These are phyloP conservation scores for Carnegiea gigantea DNA, from an alignment of 179 eudicot genomes.

Conservation along the genomic window DNA sequence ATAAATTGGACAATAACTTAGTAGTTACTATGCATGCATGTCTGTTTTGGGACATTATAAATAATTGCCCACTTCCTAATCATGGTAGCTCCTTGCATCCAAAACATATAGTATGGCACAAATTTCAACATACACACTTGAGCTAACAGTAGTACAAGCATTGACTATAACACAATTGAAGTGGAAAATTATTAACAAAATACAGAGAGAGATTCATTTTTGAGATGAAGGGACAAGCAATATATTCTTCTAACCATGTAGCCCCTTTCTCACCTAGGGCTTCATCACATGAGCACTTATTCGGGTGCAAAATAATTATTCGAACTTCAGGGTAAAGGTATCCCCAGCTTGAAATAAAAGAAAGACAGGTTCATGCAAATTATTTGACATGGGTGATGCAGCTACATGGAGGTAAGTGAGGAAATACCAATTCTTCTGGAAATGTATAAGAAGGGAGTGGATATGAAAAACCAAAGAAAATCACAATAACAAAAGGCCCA, in stretches of 20 bases:
- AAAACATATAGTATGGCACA: not conserved
- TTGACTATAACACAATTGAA: not conserved
- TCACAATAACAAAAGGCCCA: not conserved
- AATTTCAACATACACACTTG: not conserved
- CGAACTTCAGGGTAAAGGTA: no score
- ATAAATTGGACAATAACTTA: not conserved
- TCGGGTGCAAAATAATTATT: no score
- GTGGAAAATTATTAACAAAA: not conserved
- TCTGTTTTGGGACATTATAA: not conserved
- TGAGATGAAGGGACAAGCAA: not conserved
- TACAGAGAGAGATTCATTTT: not conserved
- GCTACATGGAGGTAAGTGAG: no score
- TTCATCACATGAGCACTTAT: no score
- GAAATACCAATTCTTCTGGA: no score
- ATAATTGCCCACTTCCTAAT: not conserved
- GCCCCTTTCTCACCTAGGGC: not conserved
- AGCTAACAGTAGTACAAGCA: not conserved
- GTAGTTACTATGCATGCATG: not conserved
- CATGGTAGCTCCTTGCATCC: not conserved
- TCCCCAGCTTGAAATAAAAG: no score
- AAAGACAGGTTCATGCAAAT: no score
- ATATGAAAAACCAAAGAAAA: no score
- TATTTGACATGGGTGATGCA: no score
- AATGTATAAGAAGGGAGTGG: no score
- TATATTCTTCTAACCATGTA: not conserved